phyloP scores from a whole-genome alignment of 192 early-diverging fungal genomes.

The Entomortierella chlamydospora region DNA sequence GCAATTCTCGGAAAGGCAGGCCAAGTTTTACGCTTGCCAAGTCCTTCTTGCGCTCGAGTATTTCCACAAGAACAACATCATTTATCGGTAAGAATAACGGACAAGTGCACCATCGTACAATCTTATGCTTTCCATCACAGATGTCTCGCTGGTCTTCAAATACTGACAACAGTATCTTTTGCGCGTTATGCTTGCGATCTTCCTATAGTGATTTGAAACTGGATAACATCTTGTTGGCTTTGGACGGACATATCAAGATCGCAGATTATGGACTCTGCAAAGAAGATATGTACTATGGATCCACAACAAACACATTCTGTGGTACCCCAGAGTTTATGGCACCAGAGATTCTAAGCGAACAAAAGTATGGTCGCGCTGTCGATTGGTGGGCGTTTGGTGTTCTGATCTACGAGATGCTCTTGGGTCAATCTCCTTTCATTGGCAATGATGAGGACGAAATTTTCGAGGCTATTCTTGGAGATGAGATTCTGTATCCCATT shows the following conservation, averaged over 20 bases:
- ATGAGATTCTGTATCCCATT: conserved; percentile 95
- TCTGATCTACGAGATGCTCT: conserved; percentile 90
- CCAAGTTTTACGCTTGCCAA: conserved; percentile 97
- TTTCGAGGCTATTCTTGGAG: conserved; percentile 96
- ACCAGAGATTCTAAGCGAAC: conserved; percentile 95
- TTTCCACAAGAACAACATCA: conserved; percentile 93
- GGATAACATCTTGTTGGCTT: conserved; percentile 93
- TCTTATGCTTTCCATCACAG: no score
- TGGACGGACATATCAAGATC: conserved; percentile 97
- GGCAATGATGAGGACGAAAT: conserved; percentile 99
- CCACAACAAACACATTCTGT: conserved; percentile 94
- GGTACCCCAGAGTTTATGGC: conserved; percentile 99
- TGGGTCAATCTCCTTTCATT: conserved; percentile 92
- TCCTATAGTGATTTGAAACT: conserved; percentile 94
- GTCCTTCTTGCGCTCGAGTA: conserved; percentile 95
- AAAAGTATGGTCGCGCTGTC: conserved; percentile 95
- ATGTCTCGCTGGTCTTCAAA: no score
- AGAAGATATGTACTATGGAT: conserved; percentile 91
- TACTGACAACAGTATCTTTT: neutral
- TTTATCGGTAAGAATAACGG: conserved; percentile 72
- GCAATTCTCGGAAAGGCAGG: conserved; percentile 91
- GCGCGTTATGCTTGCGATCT: neutral
- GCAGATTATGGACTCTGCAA: conserved; percentile 99
- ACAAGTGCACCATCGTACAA: no score
- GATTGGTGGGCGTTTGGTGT: conserved; percentile 99